Conservation (phyloP, 2,329 filamentous ascomycete species). For the Colletotrichum sp. region DNA sequence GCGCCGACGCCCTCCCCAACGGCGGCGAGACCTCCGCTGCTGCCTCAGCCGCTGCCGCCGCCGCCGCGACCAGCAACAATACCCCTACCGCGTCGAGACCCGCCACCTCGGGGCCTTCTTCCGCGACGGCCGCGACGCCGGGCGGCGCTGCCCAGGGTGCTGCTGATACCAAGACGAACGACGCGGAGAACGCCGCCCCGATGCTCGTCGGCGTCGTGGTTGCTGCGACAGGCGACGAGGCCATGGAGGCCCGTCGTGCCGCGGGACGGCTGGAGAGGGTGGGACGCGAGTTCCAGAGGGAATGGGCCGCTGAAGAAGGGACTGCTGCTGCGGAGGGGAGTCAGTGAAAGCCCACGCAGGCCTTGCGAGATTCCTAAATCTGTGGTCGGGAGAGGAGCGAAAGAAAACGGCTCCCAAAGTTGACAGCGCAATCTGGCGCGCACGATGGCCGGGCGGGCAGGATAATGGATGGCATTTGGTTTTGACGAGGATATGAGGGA, state of each 20-base stretch:
- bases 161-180: not conserved
- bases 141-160: not conserved
- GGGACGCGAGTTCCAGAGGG: slow-evolving; percentile 58
- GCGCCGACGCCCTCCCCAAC: slow-evolving; percentile 25
- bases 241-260: slow-evolving; percentile 56
- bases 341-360: not conserved
- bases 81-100: slow-evolving; percentile 1
- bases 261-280: slow-evolving; percentile 58
- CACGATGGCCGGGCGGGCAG: not conserved
- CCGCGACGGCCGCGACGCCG: not conserved
- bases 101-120: not conserved
- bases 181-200: slow-evolving; percentile 40
- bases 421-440: not conserved
- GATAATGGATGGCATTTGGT: not conserved
- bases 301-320: slow-evolving; percentile 47
- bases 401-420: not conserved
- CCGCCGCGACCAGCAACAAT: not conserved
- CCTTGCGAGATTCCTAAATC: not conserved
- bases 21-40: slow-evolving; percentile 1
- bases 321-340: not conserved
- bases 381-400: not conserved
- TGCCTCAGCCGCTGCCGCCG: not conserved
- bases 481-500: slow-evolving; percentile 3
- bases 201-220: slow-evolving; percentile 61
- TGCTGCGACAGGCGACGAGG: slow-evolving; percentile 50